A percentile compares a stretch with the other conserved stretches of the same genome.
These are phyloP conservation scores for Cyanophora paradoxa DNA, from an alignment of 78 protist species.

Conservation along the genomic window DNA sequence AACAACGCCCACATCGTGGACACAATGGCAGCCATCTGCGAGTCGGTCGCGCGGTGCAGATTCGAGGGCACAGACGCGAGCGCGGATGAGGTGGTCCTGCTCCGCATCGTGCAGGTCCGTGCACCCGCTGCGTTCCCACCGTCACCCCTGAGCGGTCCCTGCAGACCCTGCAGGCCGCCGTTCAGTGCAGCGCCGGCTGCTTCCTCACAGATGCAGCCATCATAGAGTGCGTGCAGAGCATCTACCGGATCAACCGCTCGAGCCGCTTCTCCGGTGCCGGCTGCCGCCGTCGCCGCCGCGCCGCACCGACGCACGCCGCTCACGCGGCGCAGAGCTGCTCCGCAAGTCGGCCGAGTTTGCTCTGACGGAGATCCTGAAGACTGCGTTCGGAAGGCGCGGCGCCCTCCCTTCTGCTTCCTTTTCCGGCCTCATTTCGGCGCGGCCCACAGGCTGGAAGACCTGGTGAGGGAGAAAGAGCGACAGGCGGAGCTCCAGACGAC, in stretches of 20 bases:
- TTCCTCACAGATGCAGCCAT: conserved; percentile 20
- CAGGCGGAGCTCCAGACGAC: too few relatives aligned
- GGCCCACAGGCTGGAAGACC: too few relatives aligned
- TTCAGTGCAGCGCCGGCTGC: conserved; percentile 9
- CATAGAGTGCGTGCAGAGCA: conserved; percentile 27
- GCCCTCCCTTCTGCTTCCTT: too few relatives aligned
- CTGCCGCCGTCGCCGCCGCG: conserved; percentile 4
- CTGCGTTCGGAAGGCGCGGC: too few relatives aligned
- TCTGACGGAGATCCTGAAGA: too few relatives aligned
- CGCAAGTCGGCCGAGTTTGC: not conserved
- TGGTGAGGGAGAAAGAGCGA: too few relatives aligned
- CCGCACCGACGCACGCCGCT: too few relatives aligned
- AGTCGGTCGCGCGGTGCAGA: conserved; percentile 71
- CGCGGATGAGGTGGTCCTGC: conserved; percentile 83
- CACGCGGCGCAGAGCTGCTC: not conserved
- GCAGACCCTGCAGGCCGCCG: conserved; percentile 9
- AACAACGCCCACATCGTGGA: not conserved
- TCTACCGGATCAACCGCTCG: conserved; percentile 24
- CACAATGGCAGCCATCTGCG: conserved; percentile 40
- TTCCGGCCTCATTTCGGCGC: too few relatives aligned
- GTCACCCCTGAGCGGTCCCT: not conserved
- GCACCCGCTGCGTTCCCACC: too few relatives aligned
- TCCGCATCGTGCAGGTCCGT: conserved; percentile 64
- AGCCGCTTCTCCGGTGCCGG: conserved; percentile 4
- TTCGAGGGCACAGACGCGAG: conserved; percentile 82